A percentile compares a stretch with the other conserved stretches of the same genome.
Conservation (phyloP, 2,329 filamentous ascomycete species). For the Penicillium hesseltinei region DNA sequence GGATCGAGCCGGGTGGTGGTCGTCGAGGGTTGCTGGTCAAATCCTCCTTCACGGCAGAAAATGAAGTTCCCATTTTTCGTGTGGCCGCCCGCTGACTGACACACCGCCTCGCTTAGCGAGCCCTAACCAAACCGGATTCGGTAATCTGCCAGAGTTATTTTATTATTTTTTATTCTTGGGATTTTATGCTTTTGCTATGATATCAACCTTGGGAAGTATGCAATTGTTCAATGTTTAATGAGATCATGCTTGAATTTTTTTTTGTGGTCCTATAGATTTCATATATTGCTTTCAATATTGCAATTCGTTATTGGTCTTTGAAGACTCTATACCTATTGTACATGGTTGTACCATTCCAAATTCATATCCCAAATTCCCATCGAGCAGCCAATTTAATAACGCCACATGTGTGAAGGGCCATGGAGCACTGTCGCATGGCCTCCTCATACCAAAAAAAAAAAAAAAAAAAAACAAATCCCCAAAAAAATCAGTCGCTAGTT, state of each 20-base stretch:
- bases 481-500: conserved; percentile 13
- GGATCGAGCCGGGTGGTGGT: conserved; percentile 50
- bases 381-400: background rate
- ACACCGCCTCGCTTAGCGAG: conserved; percentile 47
- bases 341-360: conserved; percentile 12
- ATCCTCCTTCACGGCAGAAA: conserved; percentile 40
- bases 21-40: conserved; percentile 49
- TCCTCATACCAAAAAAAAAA: conserved; percentile 1
- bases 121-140: conserved; percentile 37
- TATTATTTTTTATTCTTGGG: background rate
- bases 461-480: background rate
- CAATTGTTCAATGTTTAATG: background rate
- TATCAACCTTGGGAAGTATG: background rate
- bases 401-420: conserved; percentile 5
- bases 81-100: conserved; percentile 39
- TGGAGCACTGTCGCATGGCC: conserved; percentile 4
- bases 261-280: background rate
- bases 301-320: background rate
- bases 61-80: conserved; percentile 42
- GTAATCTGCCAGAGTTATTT: conserved; percentile 20
- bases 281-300: conserved; percentile 4
- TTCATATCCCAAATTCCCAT: background rate
- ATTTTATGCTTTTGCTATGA: background rate
- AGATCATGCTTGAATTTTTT: background rate
- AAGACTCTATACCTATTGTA: conserved; percentile 22